Evolutionary conservation across 371 early-diverging fungal species (phyloP), one percentile per base, ranked within the genome.

Genomic region (Mortierella sp.): DNA sequence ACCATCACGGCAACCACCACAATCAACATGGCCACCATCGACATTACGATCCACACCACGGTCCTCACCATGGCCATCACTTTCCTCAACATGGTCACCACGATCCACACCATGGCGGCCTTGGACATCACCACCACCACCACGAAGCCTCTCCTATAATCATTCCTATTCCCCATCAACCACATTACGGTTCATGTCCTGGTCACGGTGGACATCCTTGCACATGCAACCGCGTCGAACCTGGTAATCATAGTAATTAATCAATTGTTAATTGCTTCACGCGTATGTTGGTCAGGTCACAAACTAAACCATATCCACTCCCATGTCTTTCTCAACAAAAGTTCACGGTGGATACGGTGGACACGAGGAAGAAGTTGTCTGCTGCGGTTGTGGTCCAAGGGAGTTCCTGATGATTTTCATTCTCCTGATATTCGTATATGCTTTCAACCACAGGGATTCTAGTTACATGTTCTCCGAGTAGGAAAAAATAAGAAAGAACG

Each of bases 121-220:
- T 4, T n/a, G 50, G 16, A 50, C 50, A 50, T 5, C 50, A 50
- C n/a, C 8, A n/a, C 8, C 13, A 48, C n/a, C 48, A 48, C 48
- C 48, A 50, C n/a, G 50, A 50, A 50, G 8, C 13, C 5, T n/a
- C n/a, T n/a, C 50, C 50, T 4, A 50, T 50, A 50, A 4, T 50
- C 50, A 50, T 50, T 50, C 50, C 50, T 50, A 50, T 50, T n/a
- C 43, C 43, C 15, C 50, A 16, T 50, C 50, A 50, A n/a, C 28
- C 28, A 28, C 50, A 50, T n/a, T 50, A 50, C 16, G 50, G 50
- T n/a, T 7, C 50, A 50, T 50, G 50, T 50, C 50, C 5, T n/a
- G 50, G 50, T n/a, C 13, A 7, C n/a, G n/a, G 16, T 58, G 40
- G 60, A 60, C n/a, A 40, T 4, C 38, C 40, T 38, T 60, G 24